Percentiles rank a stretch among this genome's conserved stretches.
These are phyloP conservation scores for Elsinoe arachidis DNA, from an alignment of 2,329 filamentous ascomycete species.

Conservation along the genomic window DNA sequence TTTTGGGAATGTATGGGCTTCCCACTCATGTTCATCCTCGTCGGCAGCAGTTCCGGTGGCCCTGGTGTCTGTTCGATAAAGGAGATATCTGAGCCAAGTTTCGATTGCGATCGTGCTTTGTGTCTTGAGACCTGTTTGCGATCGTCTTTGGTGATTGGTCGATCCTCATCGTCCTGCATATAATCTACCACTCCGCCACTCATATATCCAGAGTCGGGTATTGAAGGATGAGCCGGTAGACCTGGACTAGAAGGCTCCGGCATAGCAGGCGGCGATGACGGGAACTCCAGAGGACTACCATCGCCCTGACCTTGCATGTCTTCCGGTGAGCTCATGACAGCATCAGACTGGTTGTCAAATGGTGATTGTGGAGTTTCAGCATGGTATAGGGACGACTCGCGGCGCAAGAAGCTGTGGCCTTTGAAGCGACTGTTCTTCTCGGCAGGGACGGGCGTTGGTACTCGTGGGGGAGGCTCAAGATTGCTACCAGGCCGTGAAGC, in stretches of 20 bases:
- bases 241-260: constrained; percentile 71
- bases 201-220: constrained; percentile 70
- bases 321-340: constrained; percentile 37
- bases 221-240: constrained; percentile 41
- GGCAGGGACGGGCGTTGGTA: constrained; percentile 64
- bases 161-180: constrained; percentile 48
- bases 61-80: constrained; percentile 32
- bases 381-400: constrained; percentile 17
- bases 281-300: constrained; percentile 71
- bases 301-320: constrained; percentile 42
- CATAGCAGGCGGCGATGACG: constrained; percentile 81
- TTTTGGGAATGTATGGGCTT: constrained; percentile 13
- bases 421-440: constrained; percentile 23
- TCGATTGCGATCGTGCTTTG: constrained; percentile 18
- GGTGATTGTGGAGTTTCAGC: constrained; percentile 16
- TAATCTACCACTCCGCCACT: constrained; percentile 66
- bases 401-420: constrained; percentile 14
- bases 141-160: constrained; percentile 31
- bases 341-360: constrained; percentile 30
- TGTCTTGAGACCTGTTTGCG: constrained; percentile 28
- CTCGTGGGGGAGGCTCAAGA: constrained; percentile 63
- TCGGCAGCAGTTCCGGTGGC: constrained; percentile 35
- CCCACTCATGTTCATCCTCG: constrained; percentile 17
- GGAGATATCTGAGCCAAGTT: constrained; percentile 21
- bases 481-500: constrained; percentile 40